Base-by-base conservation (phyloP, 1,284 basidiomycete species). In the Hemileia vastatrix region DNA sequence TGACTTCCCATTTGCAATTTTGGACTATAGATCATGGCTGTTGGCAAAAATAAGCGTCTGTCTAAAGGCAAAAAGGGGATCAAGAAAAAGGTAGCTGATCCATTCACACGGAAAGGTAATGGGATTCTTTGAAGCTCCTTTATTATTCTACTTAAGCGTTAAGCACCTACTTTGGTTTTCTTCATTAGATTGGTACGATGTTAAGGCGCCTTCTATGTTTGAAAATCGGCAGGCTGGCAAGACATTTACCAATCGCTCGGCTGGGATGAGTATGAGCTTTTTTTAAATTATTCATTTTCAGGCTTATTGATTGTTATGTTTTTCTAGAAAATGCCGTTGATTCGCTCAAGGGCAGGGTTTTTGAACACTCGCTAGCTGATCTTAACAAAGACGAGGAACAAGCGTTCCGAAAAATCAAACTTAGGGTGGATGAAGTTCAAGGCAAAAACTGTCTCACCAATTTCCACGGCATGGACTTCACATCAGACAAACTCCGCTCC, bases 381-480 rank as follows among this genome's bases (percentile, higher is more conserved):
- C 86, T 99, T 68, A 94, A 93, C 86, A 96, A 96, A 83, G 95
- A 98, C 78, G 94, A 98, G 82, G 95, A 99, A 78, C 91, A 97
- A 79, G 86, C 91, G 64, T 99, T 94, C 91, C 88, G 95, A 78
- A 98, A 99, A 85, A 94, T 99, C 80, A 91, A 92, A 81, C 85
- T 99, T 77, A 88, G 91, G 74, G 83, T 98, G 73, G 94, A 98
- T 77, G 94, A 97, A 76, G 84, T 99, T 70, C 87, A 96, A 81
- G 95, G 94, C 82, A 95, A 93, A 83, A 94, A 90, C 84, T 97
- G 93, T 83, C 84, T 98, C 64, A 97, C 95, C 79, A 96, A 94
- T 81, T 99, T 99, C 88, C 88, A 94, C 81, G 95, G 94, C 78
- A 98, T 99, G 95, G 90, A 95, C 82, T 97, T 99, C 82, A 98